Percentiles rank a stretch among this genome's conserved stretches.
These are phyloP conservation scores for Fusarium vanettenii DNA, from an alignment of 2,329 filamentous ascomycete genomes.

Conservation along the genomic window DNA sequence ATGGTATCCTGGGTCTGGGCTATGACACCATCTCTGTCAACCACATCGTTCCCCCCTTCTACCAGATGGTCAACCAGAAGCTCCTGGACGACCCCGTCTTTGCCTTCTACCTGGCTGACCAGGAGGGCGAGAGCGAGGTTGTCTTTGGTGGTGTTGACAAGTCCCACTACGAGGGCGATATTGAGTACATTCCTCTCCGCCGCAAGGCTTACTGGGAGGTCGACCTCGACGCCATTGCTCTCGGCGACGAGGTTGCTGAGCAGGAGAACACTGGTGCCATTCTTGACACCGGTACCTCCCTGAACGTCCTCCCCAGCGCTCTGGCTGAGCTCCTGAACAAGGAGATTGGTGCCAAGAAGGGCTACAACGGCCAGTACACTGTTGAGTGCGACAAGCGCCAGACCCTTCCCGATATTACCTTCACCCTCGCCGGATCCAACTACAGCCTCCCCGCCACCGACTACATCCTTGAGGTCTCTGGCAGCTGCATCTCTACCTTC, in stretches of 20 bases:
- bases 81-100: conserved; percentile 94
- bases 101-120: conserved; percentile 91
- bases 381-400: conserved; percentile 89
- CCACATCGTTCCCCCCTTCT: conserved; percentile 93
- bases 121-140: conserved; percentile 82
- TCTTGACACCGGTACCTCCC: conserved; percentile 96
- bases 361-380: conserved; percentile 95
- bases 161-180: conserved; percentile 83
- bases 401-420: conserved; percentile 88
- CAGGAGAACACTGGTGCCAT: conserved; percentile 96
- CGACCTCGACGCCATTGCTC: conserved; percentile 90
- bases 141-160: conserved; percentile 91
- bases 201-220: conserved; percentile 99
- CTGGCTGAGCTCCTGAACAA: conserved; percentile 97
- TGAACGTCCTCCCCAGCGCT: conserved; percentile 92
- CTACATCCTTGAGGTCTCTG: conserved; percentile 96
- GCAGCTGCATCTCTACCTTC: conserved; percentile 96
- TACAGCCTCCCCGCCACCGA: conserved; percentile 91
- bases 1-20: conserved; percentile 94
- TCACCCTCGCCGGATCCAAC: conserved; percentile 90
- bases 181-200: conserved; percentile 93
- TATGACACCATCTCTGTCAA: conserved; percentile 99
- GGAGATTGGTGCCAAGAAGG: conserved; percentile 98
- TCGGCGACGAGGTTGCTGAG: conserved; percentile 87
- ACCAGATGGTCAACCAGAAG: conserved; percentile 92